Conservation (phyloP, 2,329 filamentous ascomycete genomes). For the Apiospora kogelbergensis region DNA sequence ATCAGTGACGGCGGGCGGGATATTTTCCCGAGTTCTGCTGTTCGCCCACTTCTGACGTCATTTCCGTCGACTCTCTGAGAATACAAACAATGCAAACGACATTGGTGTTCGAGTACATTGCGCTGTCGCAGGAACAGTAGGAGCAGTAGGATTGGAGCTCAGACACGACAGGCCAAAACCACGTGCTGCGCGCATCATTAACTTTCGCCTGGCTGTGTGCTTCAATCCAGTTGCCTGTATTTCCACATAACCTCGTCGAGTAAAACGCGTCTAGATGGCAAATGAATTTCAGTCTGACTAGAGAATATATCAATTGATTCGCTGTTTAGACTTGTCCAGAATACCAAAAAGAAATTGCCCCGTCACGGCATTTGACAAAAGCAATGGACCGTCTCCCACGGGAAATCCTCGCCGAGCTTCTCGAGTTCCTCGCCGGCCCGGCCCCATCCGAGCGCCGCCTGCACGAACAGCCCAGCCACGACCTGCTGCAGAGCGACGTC, state of each 20-base stretch:
- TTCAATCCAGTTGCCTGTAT: constrained; percentile 3
- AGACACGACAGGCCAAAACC: not conserved
- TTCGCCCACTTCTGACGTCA: not conserved
- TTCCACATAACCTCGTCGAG: not conserved
- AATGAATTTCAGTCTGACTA: not conserved
- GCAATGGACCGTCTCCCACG: constrained; percentile 50
- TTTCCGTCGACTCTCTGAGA: not conserved
- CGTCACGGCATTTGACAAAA: no score
- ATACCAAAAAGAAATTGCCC: no score
- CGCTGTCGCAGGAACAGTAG: not conserved
- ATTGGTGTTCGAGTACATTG: no score
- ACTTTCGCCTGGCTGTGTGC: not conserved
- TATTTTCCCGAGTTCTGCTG: not conserved
- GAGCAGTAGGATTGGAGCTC: not conserved
- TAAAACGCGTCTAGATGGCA: no score
- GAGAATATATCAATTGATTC: not conserved
- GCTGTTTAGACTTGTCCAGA: no score
- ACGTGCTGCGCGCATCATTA: not conserved
- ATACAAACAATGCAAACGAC: not conserved
- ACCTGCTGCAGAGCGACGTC: constrained; percentile 37
- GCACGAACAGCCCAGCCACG: constrained; percentile 47
- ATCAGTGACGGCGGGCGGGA: no score
- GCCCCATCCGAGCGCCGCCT: constrained; percentile 50
- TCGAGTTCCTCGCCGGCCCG: constrained; percentile 51
- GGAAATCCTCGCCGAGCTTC: constrained; percentile 59